Conservation (phyloP, 2,329 filamentous ascomycete species). For the Ceratocystis ficicola region DNA sequence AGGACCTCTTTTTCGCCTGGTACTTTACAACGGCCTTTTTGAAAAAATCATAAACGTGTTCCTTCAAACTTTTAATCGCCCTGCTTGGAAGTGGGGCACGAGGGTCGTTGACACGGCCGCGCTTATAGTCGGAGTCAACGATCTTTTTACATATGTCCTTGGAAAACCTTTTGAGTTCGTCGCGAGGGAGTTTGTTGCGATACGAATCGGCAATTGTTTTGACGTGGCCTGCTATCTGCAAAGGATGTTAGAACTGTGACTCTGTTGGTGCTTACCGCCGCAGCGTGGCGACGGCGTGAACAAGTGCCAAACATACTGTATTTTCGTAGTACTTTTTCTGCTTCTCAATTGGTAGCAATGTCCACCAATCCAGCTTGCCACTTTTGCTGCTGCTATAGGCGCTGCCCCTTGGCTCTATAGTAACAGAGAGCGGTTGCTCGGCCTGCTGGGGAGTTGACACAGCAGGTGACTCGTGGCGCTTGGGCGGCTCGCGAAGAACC, state of each 20-base stretch:
- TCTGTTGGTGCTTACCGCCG: too few species aligned
- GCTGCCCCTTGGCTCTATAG: conserved; percentile 45
- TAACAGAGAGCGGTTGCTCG: conserved; percentile 37
- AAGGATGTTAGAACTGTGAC: not conserved
- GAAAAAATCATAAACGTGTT: conserved; percentile 72
- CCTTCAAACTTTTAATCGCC: conserved; percentile 70
- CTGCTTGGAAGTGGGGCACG: conserved; percentile 57
- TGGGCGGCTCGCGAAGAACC: conserved; percentile 56
- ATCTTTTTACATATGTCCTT: conserved; percentile 73
- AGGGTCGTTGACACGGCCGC: conserved; percentile 72
- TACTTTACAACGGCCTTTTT: conserved; percentile 76
- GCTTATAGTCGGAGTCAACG: conserved; percentile 83
- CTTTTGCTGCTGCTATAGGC: too few species aligned
- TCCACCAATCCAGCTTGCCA: conserved; percentile 47
- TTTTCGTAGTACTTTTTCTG: conserved; percentile 93
- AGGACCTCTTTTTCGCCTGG: conserved; percentile 50
- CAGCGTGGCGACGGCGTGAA: not conserved
- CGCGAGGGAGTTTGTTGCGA: conserved; percentile 72
- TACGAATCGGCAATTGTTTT: conserved; percentile 81
- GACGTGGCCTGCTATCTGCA: conserved; percentile 68
- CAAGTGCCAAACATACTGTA: conserved; percentile 49
- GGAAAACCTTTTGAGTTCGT: conserved; percentile 52
- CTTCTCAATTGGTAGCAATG: conserved; percentile 60
- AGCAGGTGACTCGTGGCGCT: conserved; percentile 30
- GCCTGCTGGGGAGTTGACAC: conserved; percentile 48